Evolutionary conservation across 352 stramenopile genomes (phyloP).

Genomic region (Phytophthora sp.): DNA sequence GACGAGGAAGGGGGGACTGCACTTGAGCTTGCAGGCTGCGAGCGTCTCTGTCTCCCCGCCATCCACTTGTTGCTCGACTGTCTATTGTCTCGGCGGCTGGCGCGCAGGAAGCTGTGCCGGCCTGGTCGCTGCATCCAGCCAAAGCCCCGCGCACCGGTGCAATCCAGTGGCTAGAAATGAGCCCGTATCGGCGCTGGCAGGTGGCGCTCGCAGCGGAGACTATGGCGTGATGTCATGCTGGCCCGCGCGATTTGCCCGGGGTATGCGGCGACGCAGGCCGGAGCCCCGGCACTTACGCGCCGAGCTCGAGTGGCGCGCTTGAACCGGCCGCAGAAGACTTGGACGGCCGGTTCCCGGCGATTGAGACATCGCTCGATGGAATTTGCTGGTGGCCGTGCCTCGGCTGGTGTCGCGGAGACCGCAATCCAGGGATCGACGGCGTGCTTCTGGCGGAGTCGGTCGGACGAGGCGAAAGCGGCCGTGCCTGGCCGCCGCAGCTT

Average conservation of each 20-base stretch:
- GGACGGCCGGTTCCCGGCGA: constrained; percentile 8
- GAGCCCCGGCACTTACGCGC: constrained; percentile 10
- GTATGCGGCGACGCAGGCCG: constrained; percentile 9
- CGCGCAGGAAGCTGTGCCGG: neutral
- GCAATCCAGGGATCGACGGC: neutral
- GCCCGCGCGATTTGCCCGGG: constrained; percentile 5
- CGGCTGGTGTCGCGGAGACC: neutral
- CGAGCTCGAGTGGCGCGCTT: constrained; percentile 21
- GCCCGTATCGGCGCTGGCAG: constrained; percentile 13
- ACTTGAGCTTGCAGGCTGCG: neutral
- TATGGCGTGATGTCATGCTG: neutral
- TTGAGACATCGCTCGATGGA: constrained; percentile 16
- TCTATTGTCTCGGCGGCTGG: constrained; percentile 27
- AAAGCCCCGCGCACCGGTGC: neutral
- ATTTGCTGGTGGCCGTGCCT: neutral
- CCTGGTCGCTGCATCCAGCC: constrained; percentile 11
- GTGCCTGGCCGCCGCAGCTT: neutral
- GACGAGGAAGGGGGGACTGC: constrained; percentile 28
- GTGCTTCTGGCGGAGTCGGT: too few relatives aligned
- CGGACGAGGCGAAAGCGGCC: too few relatives aligned
- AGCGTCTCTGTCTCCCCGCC: constrained; percentile 15
- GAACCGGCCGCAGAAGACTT: constrained; percentile 7
- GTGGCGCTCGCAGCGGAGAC: constrained; percentile 10
- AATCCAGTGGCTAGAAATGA: constrained; percentile 25
- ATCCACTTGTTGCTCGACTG: constrained; percentile 35